A percentile compares a stretch with the other conserved stretches of the same genome.
These are phyloP conservation scores for Helianthus annuus DNA, from an alignment of 129 eudicot genomes.

Conservation along the genomic window HanXRQr2.0-SUNRISE NC_035433.2:113271973-113272472, in stretches of 20 bases:
- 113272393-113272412: no score
- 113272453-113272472: no score
- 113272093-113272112: constrained; percentile 93
- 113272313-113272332: no score
- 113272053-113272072: constrained; percentile 89
- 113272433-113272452: no score
- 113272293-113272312: no score
- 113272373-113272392: no score
- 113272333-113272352: no score
- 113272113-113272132: constrained; percentile 76
- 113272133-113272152: constrained; percentile 93
- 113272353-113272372: no score
- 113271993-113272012: constrained; percentile 87
- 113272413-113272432: no score
- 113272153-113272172: constrained; percentile 45
- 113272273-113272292: constrained; percentile 4
- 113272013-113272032: constrained; percentile 98
- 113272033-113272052: constrained; percentile 88
- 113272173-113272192: background rate
- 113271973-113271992: constrained; percentile 92
- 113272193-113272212: background rate
- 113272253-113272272: constrained; percentile 72
- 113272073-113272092: constrained; percentile 95
- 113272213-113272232: constrained; percentile 1
- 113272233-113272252: constrained; percentile 87